Evolutionary conservation across 139 green algal genomes (phyloP).

Genomic region (Coelastrella sp.): DNA sequence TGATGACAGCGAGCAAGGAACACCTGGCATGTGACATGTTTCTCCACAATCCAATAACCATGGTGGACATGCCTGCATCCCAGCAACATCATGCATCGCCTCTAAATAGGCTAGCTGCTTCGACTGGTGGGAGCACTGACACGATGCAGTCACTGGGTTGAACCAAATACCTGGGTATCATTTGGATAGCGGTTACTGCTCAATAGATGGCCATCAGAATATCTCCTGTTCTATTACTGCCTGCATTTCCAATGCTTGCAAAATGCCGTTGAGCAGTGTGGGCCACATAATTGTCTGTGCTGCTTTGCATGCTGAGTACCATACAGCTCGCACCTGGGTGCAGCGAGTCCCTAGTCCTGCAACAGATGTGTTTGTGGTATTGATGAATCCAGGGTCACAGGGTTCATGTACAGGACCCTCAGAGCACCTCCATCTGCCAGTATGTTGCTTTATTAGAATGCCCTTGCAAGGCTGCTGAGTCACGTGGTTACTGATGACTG

Average conservation of each 20-base stretch:
- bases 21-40: conserved; percentile 35
- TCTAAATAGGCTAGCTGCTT: too few relatives aligned
- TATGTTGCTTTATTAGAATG: neutral
- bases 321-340: neutral
- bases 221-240: too few relatives aligned
- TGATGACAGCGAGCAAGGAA: neutral
- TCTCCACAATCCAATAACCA: conserved; percentile 40
- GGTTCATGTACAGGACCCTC: neutral
- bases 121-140: too few relatives aligned
- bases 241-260: too few relatives aligned
- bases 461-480: neutral
- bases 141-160: too few relatives aligned
- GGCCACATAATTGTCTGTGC: too few relatives aligned
- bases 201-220: too few relatives aligned
- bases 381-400: conserved; percentile 4
- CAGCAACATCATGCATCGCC: too few relatives aligned
- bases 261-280: too few relatives aligned
- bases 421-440: conserved; percentile 25
- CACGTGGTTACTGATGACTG: conserved; percentile 7
- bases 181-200: too few relatives aligned
- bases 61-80: conserved; percentile 4
- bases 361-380: neutral
- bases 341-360: neutral
- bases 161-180: too few relatives aligned
- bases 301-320: neutral